Evolutionary conservation across 345 rosid genomes (phyloP), one percentile per base, ranked within the genome.

Genomic region (Hirschfeldia incana): DNA sequence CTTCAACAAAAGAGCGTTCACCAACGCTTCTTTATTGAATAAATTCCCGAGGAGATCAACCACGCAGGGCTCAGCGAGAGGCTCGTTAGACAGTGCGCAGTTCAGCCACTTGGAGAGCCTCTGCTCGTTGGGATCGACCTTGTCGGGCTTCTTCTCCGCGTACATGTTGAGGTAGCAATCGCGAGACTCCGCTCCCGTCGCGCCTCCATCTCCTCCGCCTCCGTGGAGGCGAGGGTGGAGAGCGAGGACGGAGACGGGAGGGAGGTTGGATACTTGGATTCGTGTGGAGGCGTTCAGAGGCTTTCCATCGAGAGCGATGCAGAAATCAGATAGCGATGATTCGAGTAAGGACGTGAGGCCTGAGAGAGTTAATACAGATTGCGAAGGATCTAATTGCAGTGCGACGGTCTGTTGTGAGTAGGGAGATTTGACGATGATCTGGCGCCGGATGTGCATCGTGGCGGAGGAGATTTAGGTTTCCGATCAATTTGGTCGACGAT

Each of bases 151-250:
- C 80, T 86, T 91, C 78, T 84, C 98, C 0, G 98, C 99, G 80
- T 95, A 93, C 98, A 91, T 93, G 55, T 95, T 95, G 72, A 95
- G 97, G 68, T 95, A 95, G 76, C 98, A 95, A 81, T 95, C 97
- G 1, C 97, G 96, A 26, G 98, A 93, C 84, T 90, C 97, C 0
- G 98, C 98, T 9, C 98, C 98, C 0, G 99, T 95, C 2, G 98
- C 94, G 8, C 99, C 99, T 12, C 99, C 99, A 83, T 95, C 99
- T 15, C 99, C 99, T 1, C 99, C 98, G 16, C 99, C 98, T 12
- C 93, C 99, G 10, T 27, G 80, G 80, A 90, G 85, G 29, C 93
- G 92, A 30, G 86, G 80, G 53, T 64, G 81, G 15, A 95, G 73
- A 28, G 82, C 26, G 49, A 93, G 87, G 32, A 90, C 88, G 6